Evolutionary conservation across 345 rosid genomes (phyloP).

Genomic region (Physaria fendleri): DNA sequence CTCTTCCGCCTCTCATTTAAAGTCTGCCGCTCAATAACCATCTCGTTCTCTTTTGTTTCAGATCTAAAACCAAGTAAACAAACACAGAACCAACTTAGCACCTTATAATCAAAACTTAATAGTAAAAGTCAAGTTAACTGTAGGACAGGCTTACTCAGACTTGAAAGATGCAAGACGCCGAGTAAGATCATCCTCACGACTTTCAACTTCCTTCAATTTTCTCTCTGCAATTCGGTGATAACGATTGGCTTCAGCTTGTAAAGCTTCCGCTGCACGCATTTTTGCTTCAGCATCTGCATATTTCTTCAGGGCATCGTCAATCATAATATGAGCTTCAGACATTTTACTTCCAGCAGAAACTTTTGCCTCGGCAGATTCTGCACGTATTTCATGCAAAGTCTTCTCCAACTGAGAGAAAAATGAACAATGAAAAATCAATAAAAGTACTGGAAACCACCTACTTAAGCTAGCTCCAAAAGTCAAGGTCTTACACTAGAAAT

Average conservation of each 20-base stretch:
- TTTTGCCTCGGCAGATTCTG: conserved; percentile 86
- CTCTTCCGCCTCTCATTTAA: conserved; percentile 65
- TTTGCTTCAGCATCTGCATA: conserved; percentile 56
- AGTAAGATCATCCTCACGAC: conserved; percentile 76
- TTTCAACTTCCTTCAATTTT: conserved; percentile 75
- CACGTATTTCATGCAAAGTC: conserved; percentile 91
- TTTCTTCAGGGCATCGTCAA: conserved; percentile 68
- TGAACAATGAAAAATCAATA: neutral
- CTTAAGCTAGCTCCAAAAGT: neutral
- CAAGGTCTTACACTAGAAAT: conserved; percentile 64
- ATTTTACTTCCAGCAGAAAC: conserved; percentile 64
- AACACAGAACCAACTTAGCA: conserved; percentile 3
- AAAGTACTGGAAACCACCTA: neutral
- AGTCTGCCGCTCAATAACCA: conserved; percentile 52
- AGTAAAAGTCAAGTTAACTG: neutral
- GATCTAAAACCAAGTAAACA: conserved; percentile 42
- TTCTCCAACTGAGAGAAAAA: conserved; percentile 61
- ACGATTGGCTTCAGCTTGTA: conserved; percentile 65
- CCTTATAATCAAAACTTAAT: neutral
- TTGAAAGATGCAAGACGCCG: conserved; percentile 57
- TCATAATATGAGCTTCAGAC: conserved; percentile 60
- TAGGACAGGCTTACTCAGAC: conserved; percentile 56
- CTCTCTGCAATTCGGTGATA: conserved; percentile 74
- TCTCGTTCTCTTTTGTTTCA: conserved; percentile 74
- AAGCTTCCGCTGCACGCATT: conserved; percentile 57